phyloP scores from a whole-genome alignment of 768 basidiomycete species.

The Tricholoma hemisulphureum region DNA sequence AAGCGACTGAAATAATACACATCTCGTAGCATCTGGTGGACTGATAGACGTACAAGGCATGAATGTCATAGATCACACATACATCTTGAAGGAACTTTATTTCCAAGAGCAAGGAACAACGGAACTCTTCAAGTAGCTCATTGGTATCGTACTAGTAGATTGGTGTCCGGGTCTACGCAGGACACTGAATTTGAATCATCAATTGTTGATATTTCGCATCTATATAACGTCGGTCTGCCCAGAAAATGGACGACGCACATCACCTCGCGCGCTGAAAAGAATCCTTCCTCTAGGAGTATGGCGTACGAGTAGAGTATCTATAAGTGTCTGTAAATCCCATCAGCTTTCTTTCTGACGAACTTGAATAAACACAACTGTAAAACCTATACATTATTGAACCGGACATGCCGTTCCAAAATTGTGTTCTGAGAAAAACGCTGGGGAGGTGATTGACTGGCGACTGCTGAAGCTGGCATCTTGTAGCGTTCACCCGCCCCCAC shows the following conservation, averaged over 20 bases:
- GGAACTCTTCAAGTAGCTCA: not conserved
- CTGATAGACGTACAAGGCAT: not conserved
- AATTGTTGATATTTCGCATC: not conserved
- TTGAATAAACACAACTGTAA: not conserved
- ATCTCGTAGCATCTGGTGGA: not conserved
- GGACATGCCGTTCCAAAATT: slow-evolving; percentile 34
- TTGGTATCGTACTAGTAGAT: not conserved
- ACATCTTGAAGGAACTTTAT: not conserved
- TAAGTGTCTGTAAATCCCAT: slow-evolving; percentile 15
- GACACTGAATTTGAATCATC: not conserved
- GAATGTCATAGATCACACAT: not conserved
- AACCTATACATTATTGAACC: slow-evolving; percentile 29
- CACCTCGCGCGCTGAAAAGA: not conserved
- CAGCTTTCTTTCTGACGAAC: not conserved
- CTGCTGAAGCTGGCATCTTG: too few species aligned
- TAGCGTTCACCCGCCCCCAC: too few species aligned
- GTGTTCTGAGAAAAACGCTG: slow-evolving; percentile 24
- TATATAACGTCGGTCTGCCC: not conserved
- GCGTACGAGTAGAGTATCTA: slow-evolving; percentile 16
- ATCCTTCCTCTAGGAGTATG: slow-evolving; percentile 6
- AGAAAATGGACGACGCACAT: not conserved
- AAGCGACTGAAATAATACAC: not conserved
- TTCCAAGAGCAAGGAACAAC: too few species aligned
- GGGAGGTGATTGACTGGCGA: slow-evolving; percentile 27
- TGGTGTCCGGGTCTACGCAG: not conserved